These are phyloP conservation scores for Populus tremula DNA, from an alignment of 345 rosid species.

Conservation along the genomic window DNA sequence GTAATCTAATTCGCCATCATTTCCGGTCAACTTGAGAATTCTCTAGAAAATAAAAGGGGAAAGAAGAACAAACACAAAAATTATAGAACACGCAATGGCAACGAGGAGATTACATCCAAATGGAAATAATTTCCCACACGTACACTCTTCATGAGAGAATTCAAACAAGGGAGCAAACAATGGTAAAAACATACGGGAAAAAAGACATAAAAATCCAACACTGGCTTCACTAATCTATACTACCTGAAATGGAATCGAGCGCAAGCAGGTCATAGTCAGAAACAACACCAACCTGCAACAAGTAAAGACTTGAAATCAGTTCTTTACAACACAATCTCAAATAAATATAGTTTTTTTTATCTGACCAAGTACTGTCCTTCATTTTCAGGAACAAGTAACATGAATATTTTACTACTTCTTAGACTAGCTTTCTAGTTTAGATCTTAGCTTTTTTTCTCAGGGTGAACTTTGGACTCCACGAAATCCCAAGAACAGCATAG, in stretches of 20 bases:
- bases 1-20: background rate
- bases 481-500: background rate
- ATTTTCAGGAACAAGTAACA: background rate
- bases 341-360: background rate
- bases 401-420: background rate
- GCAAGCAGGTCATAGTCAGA: constrained; percentile 94
- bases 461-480: too few species aligned
- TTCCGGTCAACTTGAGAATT: background rate
- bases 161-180: background rate
- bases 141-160: background rate
- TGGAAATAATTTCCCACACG: background rate
- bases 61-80: background rate
- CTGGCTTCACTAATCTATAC: background rate
- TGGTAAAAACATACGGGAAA: background rate
- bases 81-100: background rate
- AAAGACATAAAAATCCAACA: background rate
- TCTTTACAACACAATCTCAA: background rate
- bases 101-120: background rate
- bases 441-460: background rate
- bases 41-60: background rate
- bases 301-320: constrained; percentile 8
- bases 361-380: background rate
- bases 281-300: constrained; percentile 88
- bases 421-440: background rate
- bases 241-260: constrained; percentile 86